Evolutionary conservation across 2,329 filamentous ascomycete genomes (phyloP).

Genomic region (Diplodia mutila): DNA sequence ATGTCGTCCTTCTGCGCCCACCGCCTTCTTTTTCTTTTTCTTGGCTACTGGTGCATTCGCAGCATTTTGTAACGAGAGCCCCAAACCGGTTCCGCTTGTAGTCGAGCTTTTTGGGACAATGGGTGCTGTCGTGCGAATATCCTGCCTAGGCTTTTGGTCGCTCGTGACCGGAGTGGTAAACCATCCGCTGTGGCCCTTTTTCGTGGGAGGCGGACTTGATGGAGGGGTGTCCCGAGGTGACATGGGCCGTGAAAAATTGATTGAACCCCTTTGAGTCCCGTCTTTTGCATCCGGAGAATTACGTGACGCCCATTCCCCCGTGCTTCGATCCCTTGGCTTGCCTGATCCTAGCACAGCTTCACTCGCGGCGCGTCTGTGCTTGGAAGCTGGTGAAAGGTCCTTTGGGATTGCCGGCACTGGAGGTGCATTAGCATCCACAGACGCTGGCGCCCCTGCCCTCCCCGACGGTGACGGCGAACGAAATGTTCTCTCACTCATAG

Average conservation of each 20-base stretch:
- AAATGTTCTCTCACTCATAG: conserved; percentile 89
- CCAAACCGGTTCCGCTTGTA: conserved; percentile 33
- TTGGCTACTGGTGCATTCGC: conserved; percentile 46
- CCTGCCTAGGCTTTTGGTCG: conserved; percentile 30
- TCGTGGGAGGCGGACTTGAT: conserved; percentile 27
- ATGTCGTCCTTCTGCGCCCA: conserved; percentile 44
- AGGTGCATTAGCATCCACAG: conserved; percentile 55
- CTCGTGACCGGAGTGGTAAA: conserved; percentile 42
- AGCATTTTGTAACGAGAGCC: conserved; percentile 42
- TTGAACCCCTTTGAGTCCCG: conserved; percentile 45
- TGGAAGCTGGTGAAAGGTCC: conserved; percentile 41
- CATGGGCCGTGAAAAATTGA: conserved; percentile 61
- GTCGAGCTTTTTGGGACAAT: conserved; percentile 33
- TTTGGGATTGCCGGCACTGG: conserved; percentile 76
- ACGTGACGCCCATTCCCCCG: conserved; percentile 39
- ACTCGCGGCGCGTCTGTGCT: conserved; percentile 50
- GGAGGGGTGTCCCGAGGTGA: conserved; percentile 47
- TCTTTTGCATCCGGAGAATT: conserved; percentile 50
- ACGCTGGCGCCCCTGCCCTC: conserved; percentile 31
- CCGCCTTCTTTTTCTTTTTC: conserved; percentile 44
- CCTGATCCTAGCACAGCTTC: conserved; percentile 53
- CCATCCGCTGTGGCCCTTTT: conserved; percentile 40
- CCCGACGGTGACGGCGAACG: conserved; percentile 66
- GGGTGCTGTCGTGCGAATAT: conserved; percentile 24
- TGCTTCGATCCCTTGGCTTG: conserved; percentile 42